Base-by-base conservation (phyloP, 2,329 filamentous ascomycete genomes). In the Trichoderma sp. region DNA sequence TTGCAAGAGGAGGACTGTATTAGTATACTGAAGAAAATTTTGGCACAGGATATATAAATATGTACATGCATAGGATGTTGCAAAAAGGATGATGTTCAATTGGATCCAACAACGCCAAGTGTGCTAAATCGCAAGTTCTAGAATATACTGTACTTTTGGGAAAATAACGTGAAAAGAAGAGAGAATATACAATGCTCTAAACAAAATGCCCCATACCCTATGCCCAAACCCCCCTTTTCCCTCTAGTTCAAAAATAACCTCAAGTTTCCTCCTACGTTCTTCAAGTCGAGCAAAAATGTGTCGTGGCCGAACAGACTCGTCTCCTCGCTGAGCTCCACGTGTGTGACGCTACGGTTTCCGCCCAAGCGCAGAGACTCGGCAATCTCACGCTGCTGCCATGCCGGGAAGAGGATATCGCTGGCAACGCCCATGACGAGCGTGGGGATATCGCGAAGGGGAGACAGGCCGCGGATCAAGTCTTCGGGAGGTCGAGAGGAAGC, bases 361-460 rank as follows among this genome's bases (percentile, higher is more conserved):
- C 87, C 87, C 40, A 87, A 86, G 70, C 89, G 88, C 72, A 99
- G 83, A 3, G 95, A 91, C 76, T 95, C 90, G 4, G 94, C 95
- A 71, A 99, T 90, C 80, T 99, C 96, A 65, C 92, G 88, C 83
- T 99, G 96, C 82, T 99, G 96, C 95, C 96, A 99, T 0, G 96
- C 94, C 0, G 96, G 96, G 81, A 99, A 99, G 43, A 99, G 83
- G 61, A 97, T 98, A 77, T 99, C 96, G 75, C 93, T 97, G 0
- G 93, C 93, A 4, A 98, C 96, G 40, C 96, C 96, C 83, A 99
- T 90, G 13, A 99, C 92, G 27, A 99, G 85, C 0, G 93, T 91
- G 0, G 93, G 92, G 61, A 91, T 95, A 71, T 94, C 86, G 66
- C 90, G 88, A 65, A 98, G 80, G 0, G 88, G 82, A 4, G 87